A percentile compares a stretch with the other conserved stretches of the same genome.
These are phyloP conservation scores for Monosporascus sp. DNA, from an alignment of 2,329 filamentous ascomycete genomes.

Conservation along the genomic window DNA sequence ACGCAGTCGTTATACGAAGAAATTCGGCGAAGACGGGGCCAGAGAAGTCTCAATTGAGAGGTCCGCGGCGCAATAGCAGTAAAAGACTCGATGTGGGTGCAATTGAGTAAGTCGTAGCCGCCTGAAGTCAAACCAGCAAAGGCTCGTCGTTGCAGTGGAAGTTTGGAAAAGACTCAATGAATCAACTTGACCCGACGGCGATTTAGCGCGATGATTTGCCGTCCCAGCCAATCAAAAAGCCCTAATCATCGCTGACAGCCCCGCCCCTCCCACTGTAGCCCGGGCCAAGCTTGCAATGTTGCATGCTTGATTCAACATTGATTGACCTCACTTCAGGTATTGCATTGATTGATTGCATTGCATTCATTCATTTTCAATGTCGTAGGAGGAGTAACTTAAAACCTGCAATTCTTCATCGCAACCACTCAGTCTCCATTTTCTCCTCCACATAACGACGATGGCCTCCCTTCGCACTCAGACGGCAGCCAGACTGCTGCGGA, in stretches of 20 bases:
- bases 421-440: background rate
- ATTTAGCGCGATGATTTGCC: constrained; percentile 39
- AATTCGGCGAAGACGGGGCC: constrained; percentile 22
- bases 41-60: constrained; percentile 26
- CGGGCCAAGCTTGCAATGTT: no score
- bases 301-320: no score
- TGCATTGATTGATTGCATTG: no score
- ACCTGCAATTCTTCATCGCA: background rate
- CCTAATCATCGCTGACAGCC: constrained; percentile 1
- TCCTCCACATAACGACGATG: constrained; percentile 42
- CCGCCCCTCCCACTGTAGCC: background rate
- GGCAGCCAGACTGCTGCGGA: constrained; percentile 47
- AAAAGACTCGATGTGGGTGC: constrained; percentile 13
- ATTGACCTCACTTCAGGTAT: no score
- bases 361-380: no score
- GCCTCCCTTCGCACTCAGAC: constrained; percentile 58
- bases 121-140: constrained; percentile 3
- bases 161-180: constrained; percentile 43
- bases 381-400: no score
- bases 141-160: constrained; percentile 6
- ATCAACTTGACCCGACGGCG: constrained; percentile 9
- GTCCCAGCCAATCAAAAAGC: constrained; percentile 36
- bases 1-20: constrained; percentile 12
- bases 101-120: constrained; percentile 3
- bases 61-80: constrained; percentile 14